phyloP scores from a whole-genome alignment of 441 rosid species.

The Brassica hybrid region DNA sequence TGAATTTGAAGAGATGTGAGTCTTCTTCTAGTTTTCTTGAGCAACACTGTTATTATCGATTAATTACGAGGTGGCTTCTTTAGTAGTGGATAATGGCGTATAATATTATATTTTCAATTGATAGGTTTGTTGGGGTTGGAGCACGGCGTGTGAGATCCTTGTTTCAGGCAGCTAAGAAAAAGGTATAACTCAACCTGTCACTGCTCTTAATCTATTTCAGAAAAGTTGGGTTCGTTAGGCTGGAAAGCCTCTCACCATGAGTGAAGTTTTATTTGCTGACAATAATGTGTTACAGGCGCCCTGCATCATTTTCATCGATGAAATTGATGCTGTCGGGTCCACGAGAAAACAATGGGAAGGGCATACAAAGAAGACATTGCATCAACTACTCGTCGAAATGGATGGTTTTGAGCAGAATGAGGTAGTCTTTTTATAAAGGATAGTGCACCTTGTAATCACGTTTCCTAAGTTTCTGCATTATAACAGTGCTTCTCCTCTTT shows the following conservation, averaged over 20 bases:
- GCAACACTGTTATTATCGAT: background rate
- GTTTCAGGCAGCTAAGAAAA: slow-evolving; percentile 97
- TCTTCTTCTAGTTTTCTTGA: slow-evolving; percentile 22
- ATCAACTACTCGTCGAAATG: slow-evolving; percentile 98
- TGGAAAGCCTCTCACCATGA: background rate
- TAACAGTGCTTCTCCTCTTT: background rate
- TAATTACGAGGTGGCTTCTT: slow-evolving; percentile 4
- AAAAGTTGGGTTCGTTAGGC: slow-evolving; percentile 8
- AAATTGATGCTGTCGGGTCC: slow-evolving; percentile 98
- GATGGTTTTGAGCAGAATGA: slow-evolving; percentile 99
- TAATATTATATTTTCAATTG: slow-evolving; percentile 26
- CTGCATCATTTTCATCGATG: slow-evolving; percentile 96
- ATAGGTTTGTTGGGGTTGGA: slow-evolving; percentile 99
- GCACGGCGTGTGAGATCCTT: slow-evolving; percentile 97
- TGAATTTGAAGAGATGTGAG: slow-evolving; percentile 99
- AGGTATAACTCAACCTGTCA: slow-evolving; percentile 51
- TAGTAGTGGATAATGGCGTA: background rate
- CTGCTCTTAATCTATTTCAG: background rate
- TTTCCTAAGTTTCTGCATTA: background rate
- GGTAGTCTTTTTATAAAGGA: slow-evolving; percentile 49
- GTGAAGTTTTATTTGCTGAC: slow-evolving; percentile 16
- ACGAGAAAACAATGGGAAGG: slow-evolving; percentile 99
- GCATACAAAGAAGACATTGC: slow-evolving; percentile 97
- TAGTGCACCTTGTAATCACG: slow-evolving; percentile 5
- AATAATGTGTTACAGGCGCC: slow-evolving; percentile 68